Percentiles rank a stretch among this genome's conserved stretches.
These are phyloP conservation scores for Ambrosia hybrid DNA, from an alignment of 140 eudicot genomes.

Conservation along the genomic window DNA sequence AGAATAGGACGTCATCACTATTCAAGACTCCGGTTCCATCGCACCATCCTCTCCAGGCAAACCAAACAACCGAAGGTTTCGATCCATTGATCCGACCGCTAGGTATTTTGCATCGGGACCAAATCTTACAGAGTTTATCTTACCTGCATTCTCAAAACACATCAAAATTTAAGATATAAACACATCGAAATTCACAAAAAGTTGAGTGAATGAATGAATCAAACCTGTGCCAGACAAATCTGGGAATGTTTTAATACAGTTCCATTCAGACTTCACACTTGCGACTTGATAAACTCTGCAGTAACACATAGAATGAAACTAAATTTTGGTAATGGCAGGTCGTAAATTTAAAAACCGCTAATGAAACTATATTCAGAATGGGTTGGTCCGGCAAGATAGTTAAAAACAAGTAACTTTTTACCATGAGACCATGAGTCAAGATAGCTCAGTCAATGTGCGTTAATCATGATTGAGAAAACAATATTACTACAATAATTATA, in stretches of 20 bases:
- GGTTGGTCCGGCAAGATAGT: no score
- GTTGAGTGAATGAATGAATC: conserved; percentile 7
- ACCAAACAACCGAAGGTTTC: conserved; percentile 86
- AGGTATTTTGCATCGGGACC: conserved; percentile 94
- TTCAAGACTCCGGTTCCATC: conserved; percentile 44
- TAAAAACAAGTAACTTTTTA: no score
- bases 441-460: no score
- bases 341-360: no score
- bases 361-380: no score
- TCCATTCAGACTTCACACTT: conserved; percentile 93
- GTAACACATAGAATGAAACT: neutral
- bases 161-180: neutral
- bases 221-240: conserved; percentile 98
- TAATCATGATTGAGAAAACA: no score
- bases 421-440: no score
- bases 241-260: conserved; percentile 79
- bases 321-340: neutral
- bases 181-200: no score
- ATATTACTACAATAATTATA: no score
- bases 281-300: conserved; percentile 96
- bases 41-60: conserved; percentile 66
- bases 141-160: conserved; percentile 50
- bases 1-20: neutral
- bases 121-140: conserved; percentile 63
- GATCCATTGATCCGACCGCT: conserved; percentile 96